Evolutionary conservation across 2,329 filamentous ascomycete genomes (phyloP).

Genomic region (Fusarium proliferatum): DNA sequence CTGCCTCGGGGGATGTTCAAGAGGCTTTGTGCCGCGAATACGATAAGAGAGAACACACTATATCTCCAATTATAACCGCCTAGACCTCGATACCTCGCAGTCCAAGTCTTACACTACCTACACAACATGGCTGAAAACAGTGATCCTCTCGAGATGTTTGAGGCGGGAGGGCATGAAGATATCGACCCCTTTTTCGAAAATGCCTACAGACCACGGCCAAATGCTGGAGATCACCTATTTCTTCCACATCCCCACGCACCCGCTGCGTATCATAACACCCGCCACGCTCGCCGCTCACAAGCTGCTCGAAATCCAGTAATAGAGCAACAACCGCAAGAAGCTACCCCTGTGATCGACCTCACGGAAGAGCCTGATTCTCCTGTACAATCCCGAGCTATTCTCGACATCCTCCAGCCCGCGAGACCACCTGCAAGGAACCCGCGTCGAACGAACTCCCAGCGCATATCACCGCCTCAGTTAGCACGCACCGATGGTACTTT

Average conservation of each 20-base stretch:
- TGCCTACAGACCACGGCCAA: not conserved
- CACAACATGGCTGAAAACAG: constrained; percentile 32
- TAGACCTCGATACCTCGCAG: not conserved
- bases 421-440: constrained; percentile 50
- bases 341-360: constrained; percentile 59
- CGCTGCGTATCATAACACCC: constrained; percentile 15
- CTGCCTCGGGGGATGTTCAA: constrained; percentile 1
- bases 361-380: constrained; percentile 64
- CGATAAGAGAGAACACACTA: not conserved
- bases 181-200: constrained; percentile 26
- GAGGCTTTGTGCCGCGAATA: constrained; percentile 17
- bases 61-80: not conserved
- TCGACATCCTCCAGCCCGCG: constrained; percentile 26
- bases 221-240: constrained; percentile 15
- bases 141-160: constrained; percentile 36
- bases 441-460: constrained; percentile 55
- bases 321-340: constrained; percentile 25
- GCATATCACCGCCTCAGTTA: constrained; percentile 55
- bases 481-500: constrained; percentile 59
- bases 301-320: constrained; percentile 4
- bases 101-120: not conserved
- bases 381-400: constrained; percentile 49
- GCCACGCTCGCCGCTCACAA: constrained; percentile 9
- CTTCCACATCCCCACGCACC: constrained; percentile 31
- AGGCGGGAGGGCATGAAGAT: constrained; percentile 36